Conservation (phyloP, 1,139 yeast species). For the Suhomyces terraborum region DNA sequence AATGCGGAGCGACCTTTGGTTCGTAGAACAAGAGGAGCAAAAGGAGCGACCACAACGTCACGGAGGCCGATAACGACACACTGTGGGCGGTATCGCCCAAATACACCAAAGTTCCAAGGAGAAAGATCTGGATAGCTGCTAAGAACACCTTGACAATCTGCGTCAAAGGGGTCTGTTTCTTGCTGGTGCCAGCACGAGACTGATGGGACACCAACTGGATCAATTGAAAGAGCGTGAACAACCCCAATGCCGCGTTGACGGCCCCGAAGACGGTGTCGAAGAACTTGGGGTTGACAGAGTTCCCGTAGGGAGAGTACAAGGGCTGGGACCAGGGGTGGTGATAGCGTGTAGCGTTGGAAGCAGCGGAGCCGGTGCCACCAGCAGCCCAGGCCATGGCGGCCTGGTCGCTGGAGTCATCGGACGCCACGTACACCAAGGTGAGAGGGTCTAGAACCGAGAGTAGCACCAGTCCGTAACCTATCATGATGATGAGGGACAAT, state of each 20-base stretch:
- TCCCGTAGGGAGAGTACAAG: conserved; percentile 18
- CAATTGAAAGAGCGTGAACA: conserved; percentile 18
- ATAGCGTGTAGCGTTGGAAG: too few relatives aligned
- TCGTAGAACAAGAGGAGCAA: conserved; percentile 16
- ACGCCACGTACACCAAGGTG: conserved; percentile 1
- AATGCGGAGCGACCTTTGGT: conserved; percentile 10
- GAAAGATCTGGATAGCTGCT: conserved; percentile 7
- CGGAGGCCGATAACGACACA: not conserved
- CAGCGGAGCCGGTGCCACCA: too few relatives aligned
- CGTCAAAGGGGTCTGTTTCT: conserved; percentile 17
- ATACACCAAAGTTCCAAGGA: conserved; percentile 4
- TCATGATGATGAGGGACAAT: conserved; percentile 6
- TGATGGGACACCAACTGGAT: conserved; percentile 4
- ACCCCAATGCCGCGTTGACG: conserved; percentile 13
- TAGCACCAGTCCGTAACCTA: conserved; percentile 5
- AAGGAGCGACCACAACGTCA: conserved; percentile 1
- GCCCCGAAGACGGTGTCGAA: conserved; percentile 11
- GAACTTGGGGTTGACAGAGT: conserved; percentile 22
- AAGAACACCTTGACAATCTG: conserved; percentile 14
- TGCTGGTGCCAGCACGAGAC: conserved; percentile 1
- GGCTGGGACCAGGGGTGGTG: conserved; percentile 20
- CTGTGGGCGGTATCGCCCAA: not conserved
- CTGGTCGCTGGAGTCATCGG: not conserved
- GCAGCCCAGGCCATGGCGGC: too few relatives aligned
- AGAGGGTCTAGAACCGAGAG: conserved; percentile 9